Base-by-base conservation (phyloP, 2,329 filamentous ascomycete genomes). In the Phyllosticta citriasiana region DNA sequence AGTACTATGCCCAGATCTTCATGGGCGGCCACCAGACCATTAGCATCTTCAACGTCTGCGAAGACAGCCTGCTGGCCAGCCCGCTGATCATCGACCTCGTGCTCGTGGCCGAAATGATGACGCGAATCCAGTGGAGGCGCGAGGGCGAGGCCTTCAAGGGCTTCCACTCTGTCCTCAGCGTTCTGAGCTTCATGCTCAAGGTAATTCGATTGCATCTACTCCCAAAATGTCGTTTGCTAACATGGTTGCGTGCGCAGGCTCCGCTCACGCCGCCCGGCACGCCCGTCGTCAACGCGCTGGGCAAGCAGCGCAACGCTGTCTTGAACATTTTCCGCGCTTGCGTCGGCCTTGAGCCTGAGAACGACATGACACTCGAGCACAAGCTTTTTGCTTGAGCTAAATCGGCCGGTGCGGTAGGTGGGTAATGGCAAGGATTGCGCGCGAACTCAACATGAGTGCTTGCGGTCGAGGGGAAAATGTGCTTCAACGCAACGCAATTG, bases 1-100 rank as follows among this genome's bases (percentile, higher is more conserved):
- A 99, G 82, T 99, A 99, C 84, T 97, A 97, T 69, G 94, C 91
- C 61, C 93, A 99, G 82, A 97, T 99, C 78, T 99, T 99, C 84
- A 84, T 97, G 58, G 58, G 40, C 67, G 94, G 94, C 52, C 94
- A 97, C 79, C 94, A 99, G 82, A 97, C 91, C 69, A 99, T 99
- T 74, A 93, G 88, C 70, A 82, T 99, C 75, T 97, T 96, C 86
- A 99, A 99, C 76, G 92, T 97, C 69, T 99, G 94, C 80, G 94
- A 99, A 79, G 94, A 99, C 78, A 97, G 94, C 53, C 87, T 99
- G 58, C 83, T 99, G 67, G 94, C 94, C 10, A 95, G 93, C 57
- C 94, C 94, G 35, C 80, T 99, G 72, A 99, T 99, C 82, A 96
- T 99, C 71, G 94, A 99, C 74, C 82, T 99, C 63, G 91, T 97